Base-by-base conservation (phyloP, 2,329 filamentous ascomycete species). In the Pseudogymnoascus sp. region DNA sequence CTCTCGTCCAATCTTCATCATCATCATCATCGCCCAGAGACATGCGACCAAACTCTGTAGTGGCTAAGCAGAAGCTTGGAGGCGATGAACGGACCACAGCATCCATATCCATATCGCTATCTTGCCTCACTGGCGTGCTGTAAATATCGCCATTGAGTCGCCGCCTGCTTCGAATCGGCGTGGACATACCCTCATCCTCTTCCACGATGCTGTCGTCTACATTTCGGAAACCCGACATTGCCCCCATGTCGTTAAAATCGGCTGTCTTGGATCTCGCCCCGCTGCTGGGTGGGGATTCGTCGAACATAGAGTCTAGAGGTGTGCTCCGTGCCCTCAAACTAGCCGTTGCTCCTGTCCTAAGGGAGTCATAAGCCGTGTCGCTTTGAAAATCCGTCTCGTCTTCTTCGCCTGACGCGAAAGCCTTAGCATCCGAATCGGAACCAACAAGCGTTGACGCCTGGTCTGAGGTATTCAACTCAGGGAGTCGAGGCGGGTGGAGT, bases 371-470 rank as follows among this genome's bases (percentile, higher is more conserved):
- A 61, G 88, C 79, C 15, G 85, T 89, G 68, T 92, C 89, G 71
- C 88, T 91, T 74, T 85, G 87, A 69, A 87, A 84, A 71, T 91
- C 88, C n/a, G 84, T 86, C 68, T 91, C 89, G 68, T 90, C 87
- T 61, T 91, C 89, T 39, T 91, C 88, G 20, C 82, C 82, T 9
- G 84, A 90, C n/a, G 75, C 77, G 66, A 86, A 81, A 53, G 81
- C 84, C 66, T 83, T 82, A 64, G 77, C 77, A 63, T 90, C 87
- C 69, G 83, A 81, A 67, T 91, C 89, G 20, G 86, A 90, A 63
- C 85, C 86, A 64, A 84, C 82, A 65, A 87, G 78, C 28, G 85
- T 88, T 22, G 86, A 89, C 70, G 66, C 75, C 70, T 64, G 76
- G 72, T 66, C 79, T 39, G 61, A 62, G 11, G 18, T 25, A 20